phyloP scores from a whole-genome alignment of 208 protist species.

The Acanthamoeba pearcei region DNA sequence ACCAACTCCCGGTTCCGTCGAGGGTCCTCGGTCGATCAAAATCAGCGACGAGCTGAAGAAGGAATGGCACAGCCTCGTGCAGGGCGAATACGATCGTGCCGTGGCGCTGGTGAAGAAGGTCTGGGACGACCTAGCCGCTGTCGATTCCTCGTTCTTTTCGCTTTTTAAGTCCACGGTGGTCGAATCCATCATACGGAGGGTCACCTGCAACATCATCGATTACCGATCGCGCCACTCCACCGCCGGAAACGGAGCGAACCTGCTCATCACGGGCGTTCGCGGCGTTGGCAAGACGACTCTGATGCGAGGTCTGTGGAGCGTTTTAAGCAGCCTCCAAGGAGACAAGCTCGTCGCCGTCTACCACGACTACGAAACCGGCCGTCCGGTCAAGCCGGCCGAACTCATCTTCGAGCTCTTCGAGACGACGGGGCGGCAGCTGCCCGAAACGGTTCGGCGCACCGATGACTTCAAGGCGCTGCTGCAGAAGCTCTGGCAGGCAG shows the following conservation, averaged over 20 bases:
- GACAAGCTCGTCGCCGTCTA: background rate
- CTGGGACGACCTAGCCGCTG: too few species aligned
- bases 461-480: background rate
- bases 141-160: background rate
- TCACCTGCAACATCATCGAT: constrained; percentile 5
- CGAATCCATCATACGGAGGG: constrained; percentile 4
- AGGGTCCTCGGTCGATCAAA: too few species aligned
- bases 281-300: constrained; percentile 36
- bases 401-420: background rate
- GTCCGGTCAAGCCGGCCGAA: background rate
- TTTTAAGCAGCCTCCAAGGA: background rate
- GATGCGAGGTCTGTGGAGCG: background rate
- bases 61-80: too few species aligned
- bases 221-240: background rate
- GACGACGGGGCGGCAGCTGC: background rate
- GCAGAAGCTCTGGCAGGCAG: background rate
- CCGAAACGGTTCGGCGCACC: background rate
- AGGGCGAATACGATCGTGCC: too few species aligned
- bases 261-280: constrained; percentile 12
- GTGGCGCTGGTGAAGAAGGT: too few species aligned
- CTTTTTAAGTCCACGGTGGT: background rate
- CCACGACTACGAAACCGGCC: constrained; percentile 29
- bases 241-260: background rate
- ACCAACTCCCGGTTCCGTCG: too few species aligned
- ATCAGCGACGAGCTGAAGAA: too few species aligned